A percentile compares a stretch with the other conserved stretches of the same genome.
Evolutionary conservation across 2,329 filamentous ascomycete species (phyloP).

Genomic region (Fusarium acutatum): DNA sequence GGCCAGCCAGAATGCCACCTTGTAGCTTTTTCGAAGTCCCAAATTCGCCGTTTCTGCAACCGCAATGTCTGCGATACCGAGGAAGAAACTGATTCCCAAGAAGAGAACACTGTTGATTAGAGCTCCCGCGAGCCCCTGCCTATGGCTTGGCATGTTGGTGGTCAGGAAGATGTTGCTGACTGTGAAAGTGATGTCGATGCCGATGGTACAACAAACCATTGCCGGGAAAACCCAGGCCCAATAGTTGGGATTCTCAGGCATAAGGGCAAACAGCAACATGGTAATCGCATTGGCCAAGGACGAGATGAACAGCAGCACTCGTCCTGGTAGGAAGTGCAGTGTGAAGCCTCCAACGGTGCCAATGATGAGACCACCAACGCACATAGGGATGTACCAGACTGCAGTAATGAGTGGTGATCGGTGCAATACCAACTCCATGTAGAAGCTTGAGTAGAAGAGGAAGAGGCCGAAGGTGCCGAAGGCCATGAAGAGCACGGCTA

Average conservation of each 20-base stretch:
- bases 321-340: slow-evolving; percentile 64
- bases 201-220: slow-evolving; percentile 68
- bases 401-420: slow-evolving; percentile 63
- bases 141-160: slow-evolving; percentile 64
- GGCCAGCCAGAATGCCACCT: slow-evolving; percentile 40
- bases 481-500: slow-evolving; percentile 59
- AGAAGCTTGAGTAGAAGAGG: slow-evolving; percentile 71
- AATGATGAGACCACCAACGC: slow-evolving; percentile 66
- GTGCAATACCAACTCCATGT: slow-evolving; percentile 63
- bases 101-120: slow-evolving; percentile 70
- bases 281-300: slow-evolving; percentile 60
- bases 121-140: slow-evolving; percentile 72
- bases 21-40: slow-evolving; percentile 42
- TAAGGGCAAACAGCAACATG: slow-evolving; percentile 63
- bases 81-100: slow-evolving; percentile 68
- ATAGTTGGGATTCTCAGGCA: slow-evolving; percentile 62
- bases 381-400: slow-evolving; percentile 68
- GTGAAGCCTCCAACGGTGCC: slow-evolving; percentile 62
- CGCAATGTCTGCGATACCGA: slow-evolving; percentile 70
- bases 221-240: slow-evolving; percentile 72
- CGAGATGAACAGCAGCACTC: slow-evolving; percentile 61
- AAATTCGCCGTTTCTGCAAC: slow-evolving; percentile 53
- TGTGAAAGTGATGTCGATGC: slow-evolving; percentile 73
- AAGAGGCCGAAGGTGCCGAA: slow-evolving; percentile 68
- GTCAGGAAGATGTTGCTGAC: slow-evolving; percentile 75